Evolutionary conservation across 106 monocot species (phyloP).

Genomic region (Acanthochlamys bracteata): DNA sequence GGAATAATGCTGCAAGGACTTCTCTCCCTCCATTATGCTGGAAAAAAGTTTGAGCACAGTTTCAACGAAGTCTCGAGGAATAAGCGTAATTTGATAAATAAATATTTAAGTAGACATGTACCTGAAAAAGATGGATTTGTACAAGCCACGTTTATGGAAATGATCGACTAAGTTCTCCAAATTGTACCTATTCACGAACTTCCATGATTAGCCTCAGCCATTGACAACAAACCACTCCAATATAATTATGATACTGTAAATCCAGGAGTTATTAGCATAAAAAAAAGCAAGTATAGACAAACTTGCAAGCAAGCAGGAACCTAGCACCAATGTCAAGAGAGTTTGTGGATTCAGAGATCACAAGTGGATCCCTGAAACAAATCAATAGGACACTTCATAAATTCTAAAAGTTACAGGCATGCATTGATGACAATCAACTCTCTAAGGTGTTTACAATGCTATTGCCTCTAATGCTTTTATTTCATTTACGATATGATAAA

Average conservation of each 20-base stretch:
- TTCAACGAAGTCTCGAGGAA: neutral
- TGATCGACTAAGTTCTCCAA: slow-evolving; percentile 86
- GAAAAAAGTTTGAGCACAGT: slow-evolving; percentile 4
- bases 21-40: slow-evolving; percentile 99
- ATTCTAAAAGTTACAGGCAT: too few species aligned
- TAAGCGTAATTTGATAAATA: neutral
- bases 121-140: slow-evolving; percentile 90
- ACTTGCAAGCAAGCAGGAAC: neutral
- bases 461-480: too few species aligned
- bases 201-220: neutral
- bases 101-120: slow-evolving; percentile 13
- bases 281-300: neutral
- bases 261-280: neutral
- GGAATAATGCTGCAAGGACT: slow-evolving; percentile 69
- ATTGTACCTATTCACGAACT: slow-evolving; percentile 61
- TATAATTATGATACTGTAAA: neutral
- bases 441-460: too few species aligned
- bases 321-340: too few species aligned
- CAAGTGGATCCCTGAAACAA: too few species aligned
- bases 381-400: too few species aligned
- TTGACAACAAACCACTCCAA: neutral
- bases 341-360: too few species aligned
- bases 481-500: too few species aligned
- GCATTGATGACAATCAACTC: too few species aligned
- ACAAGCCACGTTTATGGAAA: slow-evolving; percentile 84